Evolutionary conservation across 352 stramenopile genomes (phyloP), one percentile per base, ranked within the genome.

Genomic region (Pythium folliculosum): DNA sequence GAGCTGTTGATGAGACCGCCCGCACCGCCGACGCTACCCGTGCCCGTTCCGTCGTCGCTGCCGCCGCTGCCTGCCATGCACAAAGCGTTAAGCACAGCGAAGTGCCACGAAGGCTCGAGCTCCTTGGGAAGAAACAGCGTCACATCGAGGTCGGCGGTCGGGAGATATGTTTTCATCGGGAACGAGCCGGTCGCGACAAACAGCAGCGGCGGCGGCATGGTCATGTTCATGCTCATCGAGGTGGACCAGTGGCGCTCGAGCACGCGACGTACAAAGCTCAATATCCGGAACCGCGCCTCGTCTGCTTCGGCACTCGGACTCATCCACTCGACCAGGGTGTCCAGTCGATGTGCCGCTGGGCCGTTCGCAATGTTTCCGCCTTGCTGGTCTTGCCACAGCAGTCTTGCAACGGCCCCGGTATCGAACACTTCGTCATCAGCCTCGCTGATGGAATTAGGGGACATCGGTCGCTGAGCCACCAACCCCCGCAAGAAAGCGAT

Each of bases 91-190:
- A 92, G 84, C 5, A 97, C 88, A 14, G 83, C 72, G 7, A 92
- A 92, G 59, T 93, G 90, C 90, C 90, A 97, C 47, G 88, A 86
- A 16, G 78, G 73, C 65, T 95, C 87, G n/a, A 95, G 60, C 32
- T 90, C 84, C 60, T 88, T 82, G 1, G 84, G 81, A 2, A 97
- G 55, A 49, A 97, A 77, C 1, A 96, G 74, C 51, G 84, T 95
- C 58, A 97, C 79, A 58, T 95, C 88, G 16, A 97, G 71, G 37
- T 96, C 89, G 13, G 90, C 91, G 0, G 89, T 89, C 5, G 91
- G 91, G 3, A 97, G 77, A 67, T 96, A 97, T 44, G 89, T 96
- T 66, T 95, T 95, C 78, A 97, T 93, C 9, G 91, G 89, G 45
- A 94, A 97, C 3, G 87, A 94, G 12, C 90, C 90, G 5, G 78